Conservation (phyloP, 2,329 filamentous ascomycete species). For the Calonectria hawksworthii region DNA sequence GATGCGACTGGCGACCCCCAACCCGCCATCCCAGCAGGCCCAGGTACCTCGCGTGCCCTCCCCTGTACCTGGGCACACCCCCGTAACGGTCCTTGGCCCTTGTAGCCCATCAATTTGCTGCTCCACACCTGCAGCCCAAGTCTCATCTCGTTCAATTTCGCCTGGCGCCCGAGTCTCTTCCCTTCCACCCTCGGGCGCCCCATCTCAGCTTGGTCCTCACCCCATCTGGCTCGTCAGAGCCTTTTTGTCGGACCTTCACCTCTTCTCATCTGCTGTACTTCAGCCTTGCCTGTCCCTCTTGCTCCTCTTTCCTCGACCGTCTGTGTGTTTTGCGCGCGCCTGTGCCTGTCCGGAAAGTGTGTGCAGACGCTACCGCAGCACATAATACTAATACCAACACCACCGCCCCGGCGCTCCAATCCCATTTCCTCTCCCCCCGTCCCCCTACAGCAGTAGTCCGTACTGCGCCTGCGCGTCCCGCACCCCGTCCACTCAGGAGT, state of each 20-base stretch:
- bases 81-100: slow-evolving; percentile 24
- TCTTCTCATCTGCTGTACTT: slow-evolving; percentile 23
- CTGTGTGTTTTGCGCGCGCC: slow-evolving; percentile 28
- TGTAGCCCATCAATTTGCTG: slow-evolving; percentile 29
- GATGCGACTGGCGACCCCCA: background rate
- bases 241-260: slow-evolving; percentile 34
- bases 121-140: slow-evolving; percentile 45
- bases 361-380: slow-evolving; percentile 45
- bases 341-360: slow-evolving; percentile 38
- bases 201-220: slow-evolving; percentile 45
- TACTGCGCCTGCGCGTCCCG: slow-evolving; percentile 38
- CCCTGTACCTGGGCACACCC: slow-evolving; percentile 22
- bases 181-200: slow-evolving; percentile 38
- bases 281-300: slow-evolving; percentile 29
- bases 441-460: slow-evolving; percentile 42
- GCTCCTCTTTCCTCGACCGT: slow-evolving; percentile 28
- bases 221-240: slow-evolving; percentile 41
- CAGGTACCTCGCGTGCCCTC: background rate
- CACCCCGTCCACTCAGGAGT: slow-evolving; percentile 42
- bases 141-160: slow-evolving; percentile 50
- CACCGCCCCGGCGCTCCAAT: slow-evolving; percentile 40
- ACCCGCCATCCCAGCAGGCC: background rate
- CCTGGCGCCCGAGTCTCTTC: slow-evolving; percentile 46
- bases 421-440: slow-evolving; percentile 35
- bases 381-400: slow-evolving; percentile 40